Evolutionary conservation across 345 rosid genomes (phyloP), one percentile per base, ranked within the genome.

Genomic region (thale cress (Arabidopsis thaliana)): DNA sequence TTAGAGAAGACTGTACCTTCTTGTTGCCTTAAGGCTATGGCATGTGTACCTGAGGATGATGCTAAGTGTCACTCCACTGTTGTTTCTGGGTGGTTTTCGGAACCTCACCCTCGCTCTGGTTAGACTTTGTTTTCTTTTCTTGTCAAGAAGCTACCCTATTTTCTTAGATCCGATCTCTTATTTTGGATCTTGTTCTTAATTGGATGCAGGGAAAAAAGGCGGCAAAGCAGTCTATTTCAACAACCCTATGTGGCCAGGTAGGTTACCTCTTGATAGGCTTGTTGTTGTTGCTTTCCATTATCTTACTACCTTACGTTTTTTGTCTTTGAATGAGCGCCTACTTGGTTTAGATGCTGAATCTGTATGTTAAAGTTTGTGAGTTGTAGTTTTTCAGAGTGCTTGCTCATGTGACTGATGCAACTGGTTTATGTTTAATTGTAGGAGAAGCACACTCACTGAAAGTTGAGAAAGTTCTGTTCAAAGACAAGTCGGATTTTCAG

Each of bases 241-340:
- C 84, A 95, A 95, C 59, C 98, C 99, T 65, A 92, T 95, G 98
- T 92, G 99, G 98, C 93, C 98, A 14, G 99, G 98, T 95, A 79
- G 55, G 50, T 51, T n/a, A 38, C 5, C 25, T 69, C 49, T 52
- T 55, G 22, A 33, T 69, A 33, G 32, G 33, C 44, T 62, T 53
- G 49, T 11, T 30, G 24, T 66, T 64, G 4, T 48, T 66, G 5
- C 49, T 3, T 48, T 20, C 58, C 36, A 8, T 11, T 57, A 57
- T 40, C 40, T 58, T 28, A 36, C 41, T 42, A n/a, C 25, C 64
- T 13, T 12, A 59, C 7, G 32, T 53, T 45, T 53, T 45, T 37
- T 42, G 36, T 56, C 51, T 64, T 64, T 70, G 36, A 33, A 3
- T 1, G 2, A 77, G 37, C 45, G 46, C 36, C 12, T 53, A 38